These are phyloP conservation scores for Avena atlantica DNA, from an alignment of 176 grass and related monocot species.

Conservation along the genomic window DNA sequence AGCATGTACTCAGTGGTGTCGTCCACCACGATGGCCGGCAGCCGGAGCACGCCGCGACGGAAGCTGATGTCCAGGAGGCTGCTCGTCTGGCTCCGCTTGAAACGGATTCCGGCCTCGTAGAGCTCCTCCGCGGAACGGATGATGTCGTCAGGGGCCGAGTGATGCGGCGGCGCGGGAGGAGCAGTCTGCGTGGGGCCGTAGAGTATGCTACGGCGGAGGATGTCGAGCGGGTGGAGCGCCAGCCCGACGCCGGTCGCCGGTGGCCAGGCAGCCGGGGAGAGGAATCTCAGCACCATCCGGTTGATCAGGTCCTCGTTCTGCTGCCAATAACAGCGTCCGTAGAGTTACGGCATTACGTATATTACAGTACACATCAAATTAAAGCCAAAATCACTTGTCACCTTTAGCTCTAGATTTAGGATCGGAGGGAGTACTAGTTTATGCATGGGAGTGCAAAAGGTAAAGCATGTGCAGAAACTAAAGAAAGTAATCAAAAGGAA, in stretches of 20 bases:
- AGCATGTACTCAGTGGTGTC: constrained; percentile 82
- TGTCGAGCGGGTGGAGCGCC: constrained; percentile 71
- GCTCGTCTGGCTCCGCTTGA: constrained; percentile 51
- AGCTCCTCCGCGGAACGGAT: constrained; percentile 79
- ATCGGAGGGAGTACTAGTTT: no score
- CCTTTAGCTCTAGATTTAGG: no score
- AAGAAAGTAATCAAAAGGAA: neutral
- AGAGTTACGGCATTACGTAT: neutral
- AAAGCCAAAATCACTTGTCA: neutral
- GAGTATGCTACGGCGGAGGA: constrained; percentile 67
- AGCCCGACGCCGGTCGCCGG: constrained; percentile 30
- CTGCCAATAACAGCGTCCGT: neutral
- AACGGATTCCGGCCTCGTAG: constrained; percentile 72
- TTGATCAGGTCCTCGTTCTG: constrained; percentile 70
- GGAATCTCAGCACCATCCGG: constrained; percentile 60
- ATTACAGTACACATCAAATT: neutral
- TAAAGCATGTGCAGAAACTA: constrained; percentile 21
- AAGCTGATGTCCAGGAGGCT: constrained; percentile 77
- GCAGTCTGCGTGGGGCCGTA: neutral
- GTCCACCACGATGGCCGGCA: constrained; percentile 68
- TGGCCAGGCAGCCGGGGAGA: constrained; percentile 25
- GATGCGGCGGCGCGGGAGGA: neutral
- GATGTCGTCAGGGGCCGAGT: constrained; percentile 37
- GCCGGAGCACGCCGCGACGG: constrained; percentile 47
- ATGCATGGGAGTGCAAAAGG: neutral